Conservation (phyloP, 148 eudicot genomes). For the Rhododendron simsii region DNA sequence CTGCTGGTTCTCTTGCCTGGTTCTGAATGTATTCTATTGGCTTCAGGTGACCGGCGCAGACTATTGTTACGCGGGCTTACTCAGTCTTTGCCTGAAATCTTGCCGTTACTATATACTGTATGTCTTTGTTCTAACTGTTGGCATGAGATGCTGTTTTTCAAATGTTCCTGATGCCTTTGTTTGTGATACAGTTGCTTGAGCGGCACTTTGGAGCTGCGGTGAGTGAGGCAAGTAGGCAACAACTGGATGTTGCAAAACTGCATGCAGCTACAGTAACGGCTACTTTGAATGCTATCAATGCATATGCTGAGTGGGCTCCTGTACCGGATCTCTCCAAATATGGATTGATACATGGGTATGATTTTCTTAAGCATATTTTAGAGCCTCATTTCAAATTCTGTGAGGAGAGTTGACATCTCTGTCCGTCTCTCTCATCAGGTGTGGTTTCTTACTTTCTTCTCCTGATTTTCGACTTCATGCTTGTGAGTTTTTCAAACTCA, state of each 20-base stretch:
- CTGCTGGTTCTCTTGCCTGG: conserved; percentile 6
- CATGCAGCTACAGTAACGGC: conserved; percentile 92
- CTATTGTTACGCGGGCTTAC: conserved; percentile 79
- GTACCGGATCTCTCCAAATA: conserved; percentile 82
- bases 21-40: conserved; percentile 9
- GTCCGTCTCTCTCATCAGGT: conserved; percentile 40
- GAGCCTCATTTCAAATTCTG: neutral
- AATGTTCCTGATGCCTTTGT: conserved; percentile 13
- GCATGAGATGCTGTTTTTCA: neutral
- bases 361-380: neutral
- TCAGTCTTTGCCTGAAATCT: conserved; percentile 80
- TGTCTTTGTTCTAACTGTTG: conserved; percentile 25
- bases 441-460: conserved; percentile 88
- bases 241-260: conserved; percentile 80
- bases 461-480: conserved; percentile 98
- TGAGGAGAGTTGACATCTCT: conserved; percentile 1
- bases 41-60: conserved; percentile 90
- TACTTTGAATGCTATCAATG: conserved; percentile 82
- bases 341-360: conserved; percentile 85
- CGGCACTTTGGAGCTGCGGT: conserved; percentile 92
- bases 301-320: conserved; percentile 99
- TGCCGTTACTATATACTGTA: conserved; percentile 84
- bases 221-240: conserved; percentile 72
- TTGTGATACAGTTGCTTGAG: conserved; percentile 66
- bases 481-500: conserved; percentile 89